Evolutionary conservation across 768 basidiomycete genomes (phyloP).

Genomic region (Psilocybe cubensis): DNA sequence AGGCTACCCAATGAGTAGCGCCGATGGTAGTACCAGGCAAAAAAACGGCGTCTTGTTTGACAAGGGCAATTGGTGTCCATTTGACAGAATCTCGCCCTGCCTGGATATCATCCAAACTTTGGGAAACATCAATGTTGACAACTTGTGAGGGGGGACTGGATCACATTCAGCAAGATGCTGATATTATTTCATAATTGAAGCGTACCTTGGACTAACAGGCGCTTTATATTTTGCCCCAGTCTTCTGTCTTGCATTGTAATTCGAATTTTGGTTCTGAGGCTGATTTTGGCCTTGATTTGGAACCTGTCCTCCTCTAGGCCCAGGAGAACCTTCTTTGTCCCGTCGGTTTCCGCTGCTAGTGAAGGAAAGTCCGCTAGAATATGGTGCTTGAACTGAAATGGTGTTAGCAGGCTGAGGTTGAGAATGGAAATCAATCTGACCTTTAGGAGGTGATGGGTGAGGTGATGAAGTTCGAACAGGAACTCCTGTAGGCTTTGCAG

Average conservation of each 20-base stretch:
- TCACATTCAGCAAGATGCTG: neutral
- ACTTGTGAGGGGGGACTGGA: conserved; percentile 64
- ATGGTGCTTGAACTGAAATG: conserved; percentile 45
- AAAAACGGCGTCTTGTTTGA: conserved; percentile 85
- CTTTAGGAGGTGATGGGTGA: conserved; percentile 68
- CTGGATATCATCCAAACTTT: conserved; percentile 72
- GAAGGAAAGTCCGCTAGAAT: conserved; percentile 16
- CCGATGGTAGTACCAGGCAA: conserved; percentile 87
- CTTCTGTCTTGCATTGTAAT: conserved; percentile 32
- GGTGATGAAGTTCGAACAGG: conserved; percentile 56
- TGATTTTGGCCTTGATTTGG: conserved; percentile 2
- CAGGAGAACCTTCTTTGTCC: conserved; percentile 76
- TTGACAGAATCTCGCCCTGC: conserved; percentile 81
- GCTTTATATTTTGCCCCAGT: conserved; percentile 44
- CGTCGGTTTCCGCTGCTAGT: conserved; percentile 37
- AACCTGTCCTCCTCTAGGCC: conserved; percentile 47
- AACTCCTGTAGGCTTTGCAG: conserved; percentile 23
- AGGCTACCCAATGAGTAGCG: conserved; percentile 91
- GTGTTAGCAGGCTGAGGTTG: conserved; percentile 56
- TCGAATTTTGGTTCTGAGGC: neutral
- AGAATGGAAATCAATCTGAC: conserved; percentile 47
- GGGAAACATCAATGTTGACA: conserved; percentile 77
- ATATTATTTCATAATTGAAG: neutral
- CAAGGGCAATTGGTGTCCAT: conserved; percentile 88
- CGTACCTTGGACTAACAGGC: conserved; percentile 63